Conservation (phyloP, 2,329 filamentous ascomycete species). For the Scedosporium aurantiacum region DNA sequence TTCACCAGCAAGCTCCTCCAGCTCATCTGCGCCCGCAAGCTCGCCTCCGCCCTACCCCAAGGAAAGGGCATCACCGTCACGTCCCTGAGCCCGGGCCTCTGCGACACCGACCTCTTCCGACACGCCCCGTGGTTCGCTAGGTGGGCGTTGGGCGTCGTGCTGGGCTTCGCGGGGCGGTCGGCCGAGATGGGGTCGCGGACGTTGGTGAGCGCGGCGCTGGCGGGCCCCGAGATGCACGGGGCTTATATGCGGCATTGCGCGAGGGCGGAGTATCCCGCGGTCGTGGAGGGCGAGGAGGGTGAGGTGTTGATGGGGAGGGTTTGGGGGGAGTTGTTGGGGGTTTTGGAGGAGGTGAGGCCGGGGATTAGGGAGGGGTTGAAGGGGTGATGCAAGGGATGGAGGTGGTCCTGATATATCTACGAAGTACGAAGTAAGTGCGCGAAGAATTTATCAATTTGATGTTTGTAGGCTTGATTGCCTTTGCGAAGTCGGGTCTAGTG, state of each 20-base stretch:
- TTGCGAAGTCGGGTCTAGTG: no score
- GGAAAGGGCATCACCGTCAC: conserved; percentile 33
- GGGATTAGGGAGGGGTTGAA: background rate
- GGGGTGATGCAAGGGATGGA: background rate
- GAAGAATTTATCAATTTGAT: no score
- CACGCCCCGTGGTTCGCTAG: conserved; percentile 15
- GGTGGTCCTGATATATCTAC: no score
- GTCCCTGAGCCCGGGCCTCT: conserved; percentile 40
- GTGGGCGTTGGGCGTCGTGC: conserved; percentile 15
- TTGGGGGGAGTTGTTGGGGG: conserved; percentile 30
- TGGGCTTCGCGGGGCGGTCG: conserved; percentile 26
- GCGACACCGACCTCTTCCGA: conserved; percentile 33
- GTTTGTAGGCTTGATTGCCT: no score
- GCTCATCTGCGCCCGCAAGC: conserved; percentile 15
- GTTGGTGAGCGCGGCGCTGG: conserved; percentile 23
- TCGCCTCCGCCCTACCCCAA: conserved; percentile 12
- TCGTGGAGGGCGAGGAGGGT: conserved; percentile 29
- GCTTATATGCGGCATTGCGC: conserved; percentile 28
- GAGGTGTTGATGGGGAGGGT: conserved; percentile 23
- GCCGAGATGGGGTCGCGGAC: conserved; percentile 37
- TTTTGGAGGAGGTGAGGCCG: conserved; percentile 29
- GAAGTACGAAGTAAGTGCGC: no score
- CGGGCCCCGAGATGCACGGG: conserved; percentile 32
- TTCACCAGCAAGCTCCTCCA: conserved; percentile 20
- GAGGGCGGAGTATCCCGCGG: conserved; percentile 18